Base-by-base conservation (phyloP, 495 filamentous ascomycete species). In the Schizothecium vesticola region DNA sequence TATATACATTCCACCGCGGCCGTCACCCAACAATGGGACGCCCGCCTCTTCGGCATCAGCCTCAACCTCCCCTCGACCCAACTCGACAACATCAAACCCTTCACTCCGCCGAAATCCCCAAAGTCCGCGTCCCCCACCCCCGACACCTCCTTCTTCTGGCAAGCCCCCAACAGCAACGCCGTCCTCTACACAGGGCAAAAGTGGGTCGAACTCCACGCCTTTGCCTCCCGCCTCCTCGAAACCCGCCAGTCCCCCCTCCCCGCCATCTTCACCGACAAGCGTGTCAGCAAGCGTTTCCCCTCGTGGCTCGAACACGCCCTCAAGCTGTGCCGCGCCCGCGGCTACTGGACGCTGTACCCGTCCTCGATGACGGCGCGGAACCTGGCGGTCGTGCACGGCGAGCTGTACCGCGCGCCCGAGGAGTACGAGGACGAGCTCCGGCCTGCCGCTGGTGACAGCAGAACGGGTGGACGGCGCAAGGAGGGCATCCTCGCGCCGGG, bases 151-250 rank as follows among this genome's bases (percentile, higher is more conserved):
- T 94, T 94, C 70, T 80, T 94, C 3, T 96, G 90, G 90, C 90
- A 96, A 78, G 86, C 89, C 55, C 93, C 92, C 22, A 89, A 88
- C 73, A 90, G 88, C 72, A 90, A 93, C 71, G 92, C 92, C 1
- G 86, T 88, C 12, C 82, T 97, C 19, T 92, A 91, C 75, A 90
- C 92, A 63, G 92, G 92, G 24, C 87, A 92, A 36, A 91, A 90
- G 74, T 97, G 93, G 93, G 79, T 83, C 21, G 91, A 94, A 68
- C 83, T 96, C 19, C 91, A 97, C 73, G 84, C 85, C 19, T 91
- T 94, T 61, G 84, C 94, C 3, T 85, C 86, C 8, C 79, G 82
- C 22, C 80, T 86, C 3, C 72, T 93, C 21, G 76, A 82, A 19
- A 73, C 74, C n/a, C 75, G 79, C 65, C 11, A 74, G 72, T 16